Base-by-base conservation (phyloP, 2,329 filamentous ascomycete genomes). In the Ophiocordyceps polyrhachis-furcata region DNA sequence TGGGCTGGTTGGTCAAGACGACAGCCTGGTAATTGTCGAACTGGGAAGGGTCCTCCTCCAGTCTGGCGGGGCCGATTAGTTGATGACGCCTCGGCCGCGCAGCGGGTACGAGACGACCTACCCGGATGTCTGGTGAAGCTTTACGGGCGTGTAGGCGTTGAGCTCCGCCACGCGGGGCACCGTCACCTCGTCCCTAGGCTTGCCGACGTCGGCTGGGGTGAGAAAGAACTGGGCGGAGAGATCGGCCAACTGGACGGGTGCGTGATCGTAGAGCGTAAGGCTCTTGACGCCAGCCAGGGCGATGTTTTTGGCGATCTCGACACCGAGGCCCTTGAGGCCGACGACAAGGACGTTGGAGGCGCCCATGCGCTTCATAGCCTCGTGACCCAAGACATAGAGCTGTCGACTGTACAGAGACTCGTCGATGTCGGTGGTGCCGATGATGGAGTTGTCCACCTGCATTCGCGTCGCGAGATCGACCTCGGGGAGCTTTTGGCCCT, bases 291-390 rank as follows among this genome's bases (percentile, higher is more conserved):
- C 91, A 55, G 91, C 91, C 54, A 98, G 80, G 48, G 91, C 91
- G 57, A 98, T 86, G 58, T 98, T 98, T 74, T 98, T 98, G 58
- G 91, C 89, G 55, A 98, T 91, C 66, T 98, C 91, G 46, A 95
- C 89, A 68, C 91, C 91, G 38, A 98, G 75, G 44, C 91, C 91
- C 62, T 91, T 89, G 53, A 96, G 70, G 51, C 91, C 91, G 49
- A 89, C 83, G 46, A 98, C 73, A 44, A 98, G 82, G 48, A 98
- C 76, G 59, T 96, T 93, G 45, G 91, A 96, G 49, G 87, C 84
- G 57, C 88, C 78, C 91, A 98, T 98, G 57, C 91, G 87, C 73
- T 93, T 96, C 91, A 98, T 98, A 52, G 91, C 91, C 63, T 81
- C 77, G 56, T 81, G 77, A 50, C 77, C 77, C 44, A 81, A 62